Conservation (phyloP, 805 yeast species). For the Cyberlindnera maritima region DNA sequence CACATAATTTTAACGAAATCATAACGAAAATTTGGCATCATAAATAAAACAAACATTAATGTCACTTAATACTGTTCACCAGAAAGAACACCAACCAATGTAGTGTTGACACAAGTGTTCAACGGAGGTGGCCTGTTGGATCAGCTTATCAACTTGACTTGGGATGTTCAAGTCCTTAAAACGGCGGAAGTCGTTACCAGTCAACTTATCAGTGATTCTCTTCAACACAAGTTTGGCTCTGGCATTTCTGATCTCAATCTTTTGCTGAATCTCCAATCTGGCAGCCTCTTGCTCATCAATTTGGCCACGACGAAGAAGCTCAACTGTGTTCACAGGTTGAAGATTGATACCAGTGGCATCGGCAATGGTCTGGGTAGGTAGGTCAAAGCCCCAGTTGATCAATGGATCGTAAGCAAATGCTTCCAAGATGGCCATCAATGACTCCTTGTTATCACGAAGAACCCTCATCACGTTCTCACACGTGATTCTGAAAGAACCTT, state of each 20-base stretch:
- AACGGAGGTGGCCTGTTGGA: constrained; percentile 94
- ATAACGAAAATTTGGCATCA: neutral
- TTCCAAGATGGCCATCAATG: constrained; percentile 95
- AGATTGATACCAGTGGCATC: constrained; percentile 71
- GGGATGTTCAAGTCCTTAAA: constrained; percentile 72
- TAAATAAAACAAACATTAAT: neutral
- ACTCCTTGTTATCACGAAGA: constrained; percentile 88
- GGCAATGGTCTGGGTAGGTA: constrained; percentile 76
- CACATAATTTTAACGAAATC: neutral
- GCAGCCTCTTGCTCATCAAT: constrained; percentile 77
- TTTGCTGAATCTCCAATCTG: constrained; percentile 64
- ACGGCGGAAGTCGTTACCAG: constrained; percentile 88
- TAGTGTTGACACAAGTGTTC: constrained; percentile 96
- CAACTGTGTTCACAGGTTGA: constrained; percentile 67
- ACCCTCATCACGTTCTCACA: constrained; percentile 98
- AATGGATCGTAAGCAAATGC: constrained; percentile 98
- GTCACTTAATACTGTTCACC: constrained; percentile 49
- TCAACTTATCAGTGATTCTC: constrained; percentile 86
- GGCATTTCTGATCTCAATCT: constrained; percentile 73
- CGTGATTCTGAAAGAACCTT: constrained; percentile 94
- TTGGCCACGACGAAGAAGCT: constrained; percentile 65
- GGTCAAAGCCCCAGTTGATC: constrained; percentile 97
- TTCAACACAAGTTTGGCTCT: constrained; percentile 88
- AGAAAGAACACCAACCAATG: constrained; percentile 99
- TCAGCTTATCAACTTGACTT: constrained; percentile 88